Base-by-base conservation (phyloP, 2,329 filamentous ascomycete genomes). In the Xylaria sp. region DNA sequence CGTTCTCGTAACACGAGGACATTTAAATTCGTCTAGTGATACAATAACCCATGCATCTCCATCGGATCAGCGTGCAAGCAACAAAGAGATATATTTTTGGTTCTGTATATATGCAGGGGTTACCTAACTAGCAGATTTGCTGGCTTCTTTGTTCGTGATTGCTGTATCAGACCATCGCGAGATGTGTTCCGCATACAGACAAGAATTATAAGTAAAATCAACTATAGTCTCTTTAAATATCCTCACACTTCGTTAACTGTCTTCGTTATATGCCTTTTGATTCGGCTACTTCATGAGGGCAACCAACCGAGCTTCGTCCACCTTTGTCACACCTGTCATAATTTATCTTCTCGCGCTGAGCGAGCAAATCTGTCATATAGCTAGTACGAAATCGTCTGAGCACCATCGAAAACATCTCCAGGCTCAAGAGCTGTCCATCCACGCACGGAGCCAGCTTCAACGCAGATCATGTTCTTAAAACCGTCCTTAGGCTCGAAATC, bases 401-500 rank as follows among this genome's bases (percentile, higher is more conserved):
- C 86, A 7, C 88, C 89, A 79, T 90, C 86, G 75, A 89, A 89
- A 1, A 87, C 85, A 74, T 91, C 89, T 1, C 94, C 94, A 55
- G 90, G 89, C 79, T 98, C 96, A 74, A 98, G 84, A 74, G 90
- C 92, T 82, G 92, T 91, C 93, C 93, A 98, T 6, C 86, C 89
- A 73, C 88, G 86, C 20, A 98, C 95, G 10, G 90, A 88, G 13
- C 96, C 96, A 2, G 95, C 92, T 85, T 99, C 96, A 60, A 98
- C 89, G 79, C 96, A 98, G 52, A 99, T 84, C 93, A 98, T 98
- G 68, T 94, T 89, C 85, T 93, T 93, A 85, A 91, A 98, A 46
- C 92, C 96, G 63, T 94, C 92, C 78, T 97, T 92, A 59, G 96
- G 96, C 67, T 87, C 88, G 79, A 98, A 98, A 81, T 99, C 96